Base-by-base conservation (phyloP, 257 asterid genomes). In the Plectranthus barbatus region DNA sequence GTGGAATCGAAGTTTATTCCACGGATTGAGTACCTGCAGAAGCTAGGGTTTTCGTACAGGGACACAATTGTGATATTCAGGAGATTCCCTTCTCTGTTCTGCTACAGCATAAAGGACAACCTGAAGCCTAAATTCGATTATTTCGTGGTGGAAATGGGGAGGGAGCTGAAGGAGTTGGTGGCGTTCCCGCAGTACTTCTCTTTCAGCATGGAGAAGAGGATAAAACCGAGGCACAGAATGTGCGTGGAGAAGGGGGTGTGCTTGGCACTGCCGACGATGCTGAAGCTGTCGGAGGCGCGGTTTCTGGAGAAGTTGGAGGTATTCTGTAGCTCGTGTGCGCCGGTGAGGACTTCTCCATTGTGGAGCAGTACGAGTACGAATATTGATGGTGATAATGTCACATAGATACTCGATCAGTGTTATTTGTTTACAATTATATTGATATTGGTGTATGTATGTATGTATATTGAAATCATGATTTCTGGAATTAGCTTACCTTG, bases 161-260 rank as follows among this genome's bases (percentile, higher is more conserved):
- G 99, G 78, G 96, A 78, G 37, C 54, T 84, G 84, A 79, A 72
- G 83, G 97, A 89, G 56, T 55, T 92, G 82, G 83, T 75, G 9
- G 81, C 74, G 4, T 92, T 92, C 56, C 96, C 99, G 12, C 99
- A 92, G 46, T 92, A 85, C 49, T 92, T 92, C 70, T 92, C 97
- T 1, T 92, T 83, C 69, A 92, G 99, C 69, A 82, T 92, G 62
- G 95, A 89, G 79, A 86, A 82, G 66, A 68, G 97, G 86, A 86
- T 89, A 8, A 88, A 88, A 59, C 85, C 83, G 20, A 81, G 98
- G 77, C 95, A 91, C 75, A 70, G 69, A 67, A 56, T 76, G 79
- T 91, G 98, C 47, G 84, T 83, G 74, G 98, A 88, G 65, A 91
- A 72, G 31, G 87, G 88, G n/a, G 81, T 83, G 40, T 88, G 80